These are phyloP conservation scores for Epichloe brachyelytri DNA, from an alignment of 2,329 filamentous ascomycete genomes.

Conservation along the genomic window DNA sequence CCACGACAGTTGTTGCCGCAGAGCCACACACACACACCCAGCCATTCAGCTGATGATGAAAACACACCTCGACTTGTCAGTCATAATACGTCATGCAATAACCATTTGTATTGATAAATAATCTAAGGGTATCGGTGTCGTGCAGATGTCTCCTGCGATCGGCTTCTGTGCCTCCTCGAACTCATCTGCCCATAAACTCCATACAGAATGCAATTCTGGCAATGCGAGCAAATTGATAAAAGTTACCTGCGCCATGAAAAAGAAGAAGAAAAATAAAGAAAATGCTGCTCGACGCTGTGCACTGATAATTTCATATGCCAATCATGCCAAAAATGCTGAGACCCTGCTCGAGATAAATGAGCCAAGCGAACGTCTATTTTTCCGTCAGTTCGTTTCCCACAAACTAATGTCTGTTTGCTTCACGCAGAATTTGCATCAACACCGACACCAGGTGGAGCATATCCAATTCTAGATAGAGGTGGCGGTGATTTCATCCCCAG, in stretches of 20 bases:
- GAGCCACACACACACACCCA: background rate
- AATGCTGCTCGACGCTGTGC: background rate
- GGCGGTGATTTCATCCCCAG: constrained; percentile 1
- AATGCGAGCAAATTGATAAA: background rate
- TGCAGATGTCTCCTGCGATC: background rate
- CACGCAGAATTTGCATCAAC: background rate
- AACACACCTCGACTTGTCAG: background rate
- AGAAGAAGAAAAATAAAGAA: background rate
- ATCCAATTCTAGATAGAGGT: background rate
- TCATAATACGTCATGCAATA: background rate
- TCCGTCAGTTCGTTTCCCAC: background rate
- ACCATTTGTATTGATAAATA: background rate
- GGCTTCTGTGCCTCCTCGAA: background rate
- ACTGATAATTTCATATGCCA: background rate
- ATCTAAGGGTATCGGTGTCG: background rate
- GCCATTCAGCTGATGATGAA: background rate
- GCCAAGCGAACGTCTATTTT: background rate
- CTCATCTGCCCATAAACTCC: background rate
- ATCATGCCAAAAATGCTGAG: background rate
- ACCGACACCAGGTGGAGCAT: background rate
- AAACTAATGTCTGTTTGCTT: background rate
- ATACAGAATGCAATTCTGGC: background rate
- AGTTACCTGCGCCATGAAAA: background rate
- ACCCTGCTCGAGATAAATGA: background rate
- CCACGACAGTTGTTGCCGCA: background rate